A percentile compares a stretch with the other conserved stretches of the same genome.
Evolutionary conservation across 202 grass and related monocot species (phyloP).

Genomic region (Setaria italica): DNA sequence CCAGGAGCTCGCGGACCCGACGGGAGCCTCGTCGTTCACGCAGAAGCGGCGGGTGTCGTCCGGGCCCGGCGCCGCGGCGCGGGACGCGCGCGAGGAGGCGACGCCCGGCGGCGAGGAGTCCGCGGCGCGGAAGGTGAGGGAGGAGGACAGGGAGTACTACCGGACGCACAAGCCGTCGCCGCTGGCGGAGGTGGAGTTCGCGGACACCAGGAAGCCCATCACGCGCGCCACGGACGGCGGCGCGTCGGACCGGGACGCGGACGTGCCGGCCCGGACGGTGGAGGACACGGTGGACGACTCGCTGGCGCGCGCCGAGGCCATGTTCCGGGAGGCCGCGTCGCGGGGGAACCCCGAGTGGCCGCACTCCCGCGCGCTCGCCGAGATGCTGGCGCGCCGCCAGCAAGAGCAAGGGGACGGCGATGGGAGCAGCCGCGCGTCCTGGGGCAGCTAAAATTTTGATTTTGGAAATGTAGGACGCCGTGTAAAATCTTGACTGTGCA

Average conservation of each 20-base stretch:
- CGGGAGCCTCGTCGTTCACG: constrained; percentile 44
- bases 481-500: no score
- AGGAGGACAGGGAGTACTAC: constrained; percentile 69
- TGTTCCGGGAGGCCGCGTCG: constrained; percentile 57
- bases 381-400: constrained; percentile 51
- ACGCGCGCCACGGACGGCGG: constrained; percentile 47
- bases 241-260: constrained; percentile 25
- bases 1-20: constrained; percentile 35
- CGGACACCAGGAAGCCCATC: constrained; percentile 78
- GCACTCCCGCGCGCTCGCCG: constrained; percentile 65
- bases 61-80: not conserved
- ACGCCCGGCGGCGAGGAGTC: constrained; percentile 30
- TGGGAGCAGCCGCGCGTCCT: not conserved
- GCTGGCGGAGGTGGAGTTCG: constrained; percentile 71
- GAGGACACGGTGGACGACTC: constrained; percentile 71
- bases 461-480: no score
- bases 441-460: not conserved
- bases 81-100: constrained; percentile 35
- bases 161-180: constrained; percentile 81
- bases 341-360: constrained; percentile 70
- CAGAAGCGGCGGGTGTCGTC: constrained; percentile 55
- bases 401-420: not conserved
- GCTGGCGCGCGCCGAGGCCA: constrained; percentile 64
- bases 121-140: constrained; percentile 31
- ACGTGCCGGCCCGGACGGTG: constrained; percentile 33